Conservation (phyloP, 1,284 basidiomycete genomes). For the Naganishia sp. region DNA sequence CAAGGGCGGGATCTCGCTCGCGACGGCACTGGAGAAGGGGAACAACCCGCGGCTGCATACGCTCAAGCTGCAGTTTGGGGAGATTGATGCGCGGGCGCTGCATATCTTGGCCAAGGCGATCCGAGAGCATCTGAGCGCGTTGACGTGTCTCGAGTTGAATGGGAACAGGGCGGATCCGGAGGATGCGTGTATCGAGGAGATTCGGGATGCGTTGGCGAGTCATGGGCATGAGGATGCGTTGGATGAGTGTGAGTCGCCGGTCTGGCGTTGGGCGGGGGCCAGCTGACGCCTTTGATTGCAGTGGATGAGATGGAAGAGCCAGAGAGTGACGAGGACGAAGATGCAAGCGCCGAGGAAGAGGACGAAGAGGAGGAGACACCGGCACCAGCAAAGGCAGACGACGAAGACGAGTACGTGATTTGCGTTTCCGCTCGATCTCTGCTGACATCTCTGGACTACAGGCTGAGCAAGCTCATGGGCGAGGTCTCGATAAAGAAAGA, state of each 20-base stretch:
- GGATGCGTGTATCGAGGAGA: conserved; percentile 68
- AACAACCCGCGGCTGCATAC: conserved; percentile 71
- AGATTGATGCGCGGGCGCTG: conserved; percentile 73
- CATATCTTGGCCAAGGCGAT: conserved; percentile 69
- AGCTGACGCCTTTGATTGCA: conserved; percentile 5
- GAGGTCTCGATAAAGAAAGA: conserved; percentile 24
- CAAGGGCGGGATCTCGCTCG: conserved; percentile 63
- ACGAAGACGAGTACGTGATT: conserved; percentile 26
- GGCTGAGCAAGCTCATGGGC: conserved; percentile 24
- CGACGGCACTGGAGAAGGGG: conserved; percentile 63
- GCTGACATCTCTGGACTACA: neutral
- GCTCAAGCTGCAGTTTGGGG: conserved; percentile 85
- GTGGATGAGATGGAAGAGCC: conserved; percentile 64
- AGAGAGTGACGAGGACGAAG: conserved; percentile 56
- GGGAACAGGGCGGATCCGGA: conserved; percentile 84
- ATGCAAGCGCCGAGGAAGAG: conserved; percentile 52
- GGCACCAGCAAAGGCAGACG: conserved; percentile 12
- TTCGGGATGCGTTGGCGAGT: conserved; percentile 66
- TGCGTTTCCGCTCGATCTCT: neutral
- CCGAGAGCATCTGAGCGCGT: conserved; percentile 60
- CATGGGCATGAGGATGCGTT: conserved; percentile 80
- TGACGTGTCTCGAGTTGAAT: conserved; percentile 76
- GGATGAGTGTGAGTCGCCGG: conserved; percentile 60
- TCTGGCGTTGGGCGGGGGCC: neutral
- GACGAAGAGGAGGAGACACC: conserved; percentile 37